phyloP scores from a whole-genome alignment of 2,329 filamentous ascomycete species.

The Sporothrix pallida region DNA sequence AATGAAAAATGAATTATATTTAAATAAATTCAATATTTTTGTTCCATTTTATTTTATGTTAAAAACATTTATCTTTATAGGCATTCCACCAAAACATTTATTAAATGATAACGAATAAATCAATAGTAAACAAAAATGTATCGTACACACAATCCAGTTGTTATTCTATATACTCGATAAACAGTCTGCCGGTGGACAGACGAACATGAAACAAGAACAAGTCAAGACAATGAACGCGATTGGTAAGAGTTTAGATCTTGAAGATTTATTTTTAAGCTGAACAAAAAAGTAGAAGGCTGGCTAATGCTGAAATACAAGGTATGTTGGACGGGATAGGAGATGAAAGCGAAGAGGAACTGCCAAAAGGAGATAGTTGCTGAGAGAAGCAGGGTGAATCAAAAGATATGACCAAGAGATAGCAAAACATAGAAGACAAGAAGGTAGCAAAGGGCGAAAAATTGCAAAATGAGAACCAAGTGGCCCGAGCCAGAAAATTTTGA shows the following conservation, averaged over 20 bases:
- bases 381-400: neutral
- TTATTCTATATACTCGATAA: no score
- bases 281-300: neutral
- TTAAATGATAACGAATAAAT: no score
- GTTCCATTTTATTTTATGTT: no score
- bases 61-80: no score
- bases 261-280: neutral
- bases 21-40: neutral
- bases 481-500: conserved; percentile 16
- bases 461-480: neutral
- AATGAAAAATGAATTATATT: neutral
- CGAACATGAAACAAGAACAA: no score
- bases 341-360: neutral
- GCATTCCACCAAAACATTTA: no score
- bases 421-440: neutral
- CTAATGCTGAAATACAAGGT: conserved; percentile 23
- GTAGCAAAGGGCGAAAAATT: neutral
- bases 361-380: neutral
- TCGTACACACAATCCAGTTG: no score
- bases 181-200: no score
- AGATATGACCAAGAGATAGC: neutral
- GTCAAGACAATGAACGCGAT: no score
- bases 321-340: neutral
- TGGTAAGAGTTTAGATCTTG: no score
- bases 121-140: no score